Conservation (phyloP, 164 flowering plant species). For the Magnolia sinica region DNA sequence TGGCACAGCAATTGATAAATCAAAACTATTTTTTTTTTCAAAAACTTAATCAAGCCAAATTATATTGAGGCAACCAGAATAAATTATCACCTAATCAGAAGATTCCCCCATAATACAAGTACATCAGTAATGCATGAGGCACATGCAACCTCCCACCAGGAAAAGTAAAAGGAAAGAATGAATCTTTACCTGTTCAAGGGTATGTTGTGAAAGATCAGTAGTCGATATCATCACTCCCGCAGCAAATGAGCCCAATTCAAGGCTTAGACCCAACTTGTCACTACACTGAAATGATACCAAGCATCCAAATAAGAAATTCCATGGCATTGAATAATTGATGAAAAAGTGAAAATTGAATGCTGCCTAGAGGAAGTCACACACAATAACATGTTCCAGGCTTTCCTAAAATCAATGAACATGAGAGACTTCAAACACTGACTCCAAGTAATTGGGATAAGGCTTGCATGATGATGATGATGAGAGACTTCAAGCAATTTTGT, state of each 20-base stretch:
- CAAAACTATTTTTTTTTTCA: no score
- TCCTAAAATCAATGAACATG: neutral
- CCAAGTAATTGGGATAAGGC: no score
- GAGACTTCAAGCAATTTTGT: no score
- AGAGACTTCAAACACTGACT: neutral
- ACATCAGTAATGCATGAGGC: no score
- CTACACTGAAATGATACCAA: conserved; percentile 69
- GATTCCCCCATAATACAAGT: no score
- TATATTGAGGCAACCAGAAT: no score
- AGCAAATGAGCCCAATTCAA: conserved; percentile 96
- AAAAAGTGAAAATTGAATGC: neutral
- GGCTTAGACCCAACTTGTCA: conserved; percentile 94
- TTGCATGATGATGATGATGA: no score
- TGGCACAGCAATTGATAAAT: no score
- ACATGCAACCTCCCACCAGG: no score
- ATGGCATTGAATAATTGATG: neutral
- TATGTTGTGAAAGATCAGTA: conserved; percentile 91
- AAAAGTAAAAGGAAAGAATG: neutral
- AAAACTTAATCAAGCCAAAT: no score
- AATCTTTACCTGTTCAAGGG: conserved; percentile 80
- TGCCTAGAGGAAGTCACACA: neutral
- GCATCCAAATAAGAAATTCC: conserved; percentile 11
- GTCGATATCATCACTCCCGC: conserved; percentile 99
- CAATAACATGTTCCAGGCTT: neutral
- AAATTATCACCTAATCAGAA: no score